Evolutionary conservation across 768 basidiomycete genomes (phyloP).

Genomic region (Naganishia randhawae): DNA sequence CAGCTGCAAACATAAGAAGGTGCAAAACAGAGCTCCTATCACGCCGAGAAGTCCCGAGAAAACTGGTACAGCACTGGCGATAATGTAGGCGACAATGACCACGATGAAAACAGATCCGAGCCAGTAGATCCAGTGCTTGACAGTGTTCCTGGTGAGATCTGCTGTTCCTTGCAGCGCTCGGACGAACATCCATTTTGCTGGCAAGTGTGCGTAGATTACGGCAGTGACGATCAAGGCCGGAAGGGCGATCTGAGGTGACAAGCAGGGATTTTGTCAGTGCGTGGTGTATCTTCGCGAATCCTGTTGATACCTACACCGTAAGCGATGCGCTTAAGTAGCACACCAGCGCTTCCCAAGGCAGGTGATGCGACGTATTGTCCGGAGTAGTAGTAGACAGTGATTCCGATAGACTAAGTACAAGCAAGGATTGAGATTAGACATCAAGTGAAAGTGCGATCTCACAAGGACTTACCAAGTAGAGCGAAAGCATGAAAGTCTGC

Average conservation of each 20-base stretch:
- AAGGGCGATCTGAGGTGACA: slow-evolving; percentile 32
- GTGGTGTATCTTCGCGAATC: no score
- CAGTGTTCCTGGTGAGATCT: slow-evolving; percentile 27
- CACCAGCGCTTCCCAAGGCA: slow-evolving; percentile 39
- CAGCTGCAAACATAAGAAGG: slow-evolving; percentile 17
- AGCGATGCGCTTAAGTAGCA: slow-evolving; percentile 38
- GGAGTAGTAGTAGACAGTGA: slow-evolving; percentile 20
- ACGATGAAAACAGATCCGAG: slow-evolving; percentile 14
- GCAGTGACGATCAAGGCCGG: slow-evolving; percentile 36
- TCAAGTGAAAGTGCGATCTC: not conserved
- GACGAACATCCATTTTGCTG: slow-evolving; percentile 31
- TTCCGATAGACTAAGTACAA: slow-evolving; percentile 30
- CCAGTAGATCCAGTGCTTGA: slow-evolving; percentile 28
- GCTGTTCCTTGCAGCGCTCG: slow-evolving; percentile 29
- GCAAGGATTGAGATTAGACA: slow-evolving; percentile 22
- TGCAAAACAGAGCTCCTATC: slow-evolving; percentile 32
- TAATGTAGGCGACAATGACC: slow-evolving; percentile 25
- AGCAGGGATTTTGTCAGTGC: not conserved
- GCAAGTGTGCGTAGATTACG: slow-evolving; percentile 31
- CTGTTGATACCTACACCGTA: slow-evolving; percentile 31
- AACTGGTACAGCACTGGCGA: slow-evolving; percentile 32
- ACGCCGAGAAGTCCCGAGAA: slow-evolving; percentile 35
- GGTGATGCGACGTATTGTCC: slow-evolving; percentile 35
- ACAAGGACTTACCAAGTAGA: slow-evolving; percentile 24
- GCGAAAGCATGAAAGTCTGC: slow-evolving; percentile 24